Evolutionary conservation across 179 eudicot genomes (phyloP).

Genomic region (Dionaea muscipula): DNA sequence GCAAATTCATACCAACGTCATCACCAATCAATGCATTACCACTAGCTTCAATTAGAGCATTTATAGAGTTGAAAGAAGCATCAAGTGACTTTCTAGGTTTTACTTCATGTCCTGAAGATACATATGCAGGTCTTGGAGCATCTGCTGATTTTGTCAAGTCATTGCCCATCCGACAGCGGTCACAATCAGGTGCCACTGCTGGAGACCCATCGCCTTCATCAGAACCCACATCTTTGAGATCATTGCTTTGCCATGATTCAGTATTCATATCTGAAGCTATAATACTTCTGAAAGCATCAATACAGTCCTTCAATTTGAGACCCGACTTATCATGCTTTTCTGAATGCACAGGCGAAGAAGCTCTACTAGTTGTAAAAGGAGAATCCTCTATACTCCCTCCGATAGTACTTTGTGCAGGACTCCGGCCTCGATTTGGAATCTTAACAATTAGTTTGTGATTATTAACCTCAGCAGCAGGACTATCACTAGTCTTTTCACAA

Average conservation of each 20-base stretch:
- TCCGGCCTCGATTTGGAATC: conserved; percentile 53
- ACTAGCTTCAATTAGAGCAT: conserved; percentile 60
- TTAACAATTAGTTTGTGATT: conserved; percentile 64
- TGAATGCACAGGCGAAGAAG: conserved; percentile 36
- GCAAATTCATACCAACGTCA: conserved; percentile 78
- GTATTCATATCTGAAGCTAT: conserved; percentile 17
- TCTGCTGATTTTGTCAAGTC: conserved; percentile 22
- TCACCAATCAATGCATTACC: conserved; percentile 40
- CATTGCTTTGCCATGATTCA: conserved; percentile 23
- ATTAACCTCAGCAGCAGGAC: conserved; percentile 30
- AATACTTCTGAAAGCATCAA: conserved; percentile 13
- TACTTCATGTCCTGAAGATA: conserved; percentile 18
- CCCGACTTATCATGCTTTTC: conserved; percentile 28
- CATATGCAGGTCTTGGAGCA: conserved; percentile 11
- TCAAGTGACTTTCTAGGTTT: conserved; percentile 33
- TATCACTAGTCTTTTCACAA: conserved; percentile 28
- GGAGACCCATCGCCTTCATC: conserved; percentile 14
- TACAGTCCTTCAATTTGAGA: conserved; percentile 19
- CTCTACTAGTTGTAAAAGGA: conserved; percentile 32
- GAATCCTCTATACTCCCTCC: conserved; percentile 31
- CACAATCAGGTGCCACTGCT: conserved; percentile 9
- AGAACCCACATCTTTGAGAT: conserved; percentile 17
- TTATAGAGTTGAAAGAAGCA: conserved; percentile 60
- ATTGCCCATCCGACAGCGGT: conserved; percentile 13
- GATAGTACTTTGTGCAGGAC: conserved; percentile 46